phyloP scores from a whole-genome alignment of 2,329 filamentous ascomycete genomes.

The Scedosporium minutisporum region DNA sequence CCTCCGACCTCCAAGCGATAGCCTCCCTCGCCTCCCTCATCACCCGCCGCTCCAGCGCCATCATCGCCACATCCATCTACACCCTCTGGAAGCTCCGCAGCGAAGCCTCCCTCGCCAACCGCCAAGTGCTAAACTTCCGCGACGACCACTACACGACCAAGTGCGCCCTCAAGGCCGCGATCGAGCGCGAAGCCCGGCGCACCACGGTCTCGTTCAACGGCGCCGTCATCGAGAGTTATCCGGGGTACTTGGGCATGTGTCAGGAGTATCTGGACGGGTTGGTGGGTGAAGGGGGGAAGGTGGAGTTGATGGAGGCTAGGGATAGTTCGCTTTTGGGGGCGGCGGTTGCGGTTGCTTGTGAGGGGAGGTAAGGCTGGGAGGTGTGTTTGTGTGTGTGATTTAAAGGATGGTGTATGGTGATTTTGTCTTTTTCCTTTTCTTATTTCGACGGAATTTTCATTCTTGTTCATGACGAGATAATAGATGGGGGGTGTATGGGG shows the following conservation, averaged over 20 bases:
- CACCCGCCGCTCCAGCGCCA: constrained; percentile 46
- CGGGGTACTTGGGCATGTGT: constrained; percentile 51
- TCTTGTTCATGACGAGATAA: background rate
- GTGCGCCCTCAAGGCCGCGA: constrained; percentile 26
- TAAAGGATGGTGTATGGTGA: too few species aligned
- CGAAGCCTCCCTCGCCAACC: constrained; percentile 31
- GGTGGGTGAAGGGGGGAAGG: constrained; percentile 27
- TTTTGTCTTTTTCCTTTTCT: too few species aligned
- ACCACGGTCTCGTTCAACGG: constrained; percentile 69
- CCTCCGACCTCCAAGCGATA: constrained; percentile 40
- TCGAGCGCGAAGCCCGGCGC: constrained; percentile 40
- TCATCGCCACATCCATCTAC: constrained; percentile 49
- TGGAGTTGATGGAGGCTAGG: constrained; percentile 57
- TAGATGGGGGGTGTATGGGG: background rate
- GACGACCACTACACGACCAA: constrained; percentile 15
- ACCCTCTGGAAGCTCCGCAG: constrained; percentile 48
- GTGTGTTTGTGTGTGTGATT: background rate
- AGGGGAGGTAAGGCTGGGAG: constrained; percentile 15
- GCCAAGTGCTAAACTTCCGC: constrained; percentile 17
- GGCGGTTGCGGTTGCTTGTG: constrained; percentile 55
- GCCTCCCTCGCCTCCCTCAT: constrained; percentile 44
- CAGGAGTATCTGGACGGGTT: constrained; percentile 56
- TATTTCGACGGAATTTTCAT: too few species aligned
- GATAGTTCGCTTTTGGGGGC: constrained; percentile 70
- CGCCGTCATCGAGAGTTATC: constrained; percentile 71